Evolutionary conservation across 345 rosid genomes (phyloP), one percentile per base, ranked within the genome.

Genomic region (Linum usitatissimum): DNA sequence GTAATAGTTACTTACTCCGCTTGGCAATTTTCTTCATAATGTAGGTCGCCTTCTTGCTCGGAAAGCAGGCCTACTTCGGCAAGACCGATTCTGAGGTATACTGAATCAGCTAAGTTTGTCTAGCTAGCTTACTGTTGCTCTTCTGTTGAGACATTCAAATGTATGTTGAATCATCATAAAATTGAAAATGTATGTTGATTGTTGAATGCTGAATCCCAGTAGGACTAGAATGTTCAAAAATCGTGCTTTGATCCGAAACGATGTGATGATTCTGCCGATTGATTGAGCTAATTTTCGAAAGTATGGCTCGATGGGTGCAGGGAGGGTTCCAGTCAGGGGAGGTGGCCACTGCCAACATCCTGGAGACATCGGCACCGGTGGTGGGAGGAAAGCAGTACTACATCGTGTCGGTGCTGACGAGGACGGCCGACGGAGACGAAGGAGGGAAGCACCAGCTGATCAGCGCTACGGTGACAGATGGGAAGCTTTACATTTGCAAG

Each of bases 371-470:
- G 15, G 42, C 78, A 15, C 81, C 78, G 0, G 71, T 36, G 9
- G 7, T 83, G 0, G 64, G 60, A 0, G 93, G 96, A 67, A 87
- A 76, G 39, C 59, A 64, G 13, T 89, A 92, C 75, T 92, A 78
- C 85, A 71, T 10, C 65, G 4, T 92, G 61, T 74, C 97, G 0
- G 87, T 89, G 64, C 53, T 92, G 71, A 92, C 98, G 19, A 87
- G 98, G 75, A 92, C 97, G 0, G 98, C 98, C 0, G 96, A 92
- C n/a, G 98, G 99, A 62, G 99, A 89, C 19, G 97, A 92, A 81
- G 96, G 96, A 2, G 97, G 97, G 18, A 92, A 86, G 77, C 99
- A 89, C 78, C 97, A 82, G 38, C 62, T 88, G 30, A 84, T 92
- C 14, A 76, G 80, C 17, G 98, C 95, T 10, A 66, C 91, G 9